phyloP scores from a whole-genome alignment of 306 rosid species.

The Betula pendula region DNA sequence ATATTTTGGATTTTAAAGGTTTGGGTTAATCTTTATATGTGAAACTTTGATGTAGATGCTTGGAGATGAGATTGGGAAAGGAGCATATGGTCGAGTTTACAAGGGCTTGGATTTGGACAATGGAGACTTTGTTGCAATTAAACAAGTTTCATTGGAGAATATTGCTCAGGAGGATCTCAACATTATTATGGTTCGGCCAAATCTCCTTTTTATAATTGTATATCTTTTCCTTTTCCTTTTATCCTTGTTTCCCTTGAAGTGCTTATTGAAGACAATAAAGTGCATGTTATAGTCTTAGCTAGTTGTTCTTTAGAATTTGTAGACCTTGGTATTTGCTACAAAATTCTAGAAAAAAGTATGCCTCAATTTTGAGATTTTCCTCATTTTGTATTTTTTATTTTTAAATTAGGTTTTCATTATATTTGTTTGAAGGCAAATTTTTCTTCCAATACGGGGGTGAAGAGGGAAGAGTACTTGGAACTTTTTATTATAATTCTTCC shows the following conservation, averaged over 20 bases:
- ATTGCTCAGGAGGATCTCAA: conserved; percentile 99
- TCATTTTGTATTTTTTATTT: not conserved
- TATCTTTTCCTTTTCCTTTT: not conserved
- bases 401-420: not conserved
- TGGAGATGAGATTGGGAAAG: conserved; percentile 99
- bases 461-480: not conserved
- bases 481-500: not conserved
- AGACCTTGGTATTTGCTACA: not conserved
- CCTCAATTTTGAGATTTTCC: not conserved
- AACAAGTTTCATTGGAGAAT: conserved; percentile 99
- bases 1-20: conserved; percentile 15
- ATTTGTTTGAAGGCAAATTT: not conserved
- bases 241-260: not conserved
- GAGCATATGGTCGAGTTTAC: conserved; percentile 98
- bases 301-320: not conserved
- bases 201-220: conserved; percentile 15
- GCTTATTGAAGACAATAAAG: conserved; percentile 9
- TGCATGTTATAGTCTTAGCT: not conserved
- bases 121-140: conserved; percentile 97
- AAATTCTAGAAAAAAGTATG: not conserved
- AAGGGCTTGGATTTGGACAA: conserved; percentile 98
- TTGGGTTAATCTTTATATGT: conserved; percentile 25
- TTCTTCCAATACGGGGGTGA: not conserved
- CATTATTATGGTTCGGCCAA: conserved; percentile 78
- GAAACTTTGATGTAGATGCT: conserved; percentile 68